Evolutionary conservation across 2,329 filamentous ascomycete species (phyloP).

Genomic region (Colletotrichum godetiae): DNA sequence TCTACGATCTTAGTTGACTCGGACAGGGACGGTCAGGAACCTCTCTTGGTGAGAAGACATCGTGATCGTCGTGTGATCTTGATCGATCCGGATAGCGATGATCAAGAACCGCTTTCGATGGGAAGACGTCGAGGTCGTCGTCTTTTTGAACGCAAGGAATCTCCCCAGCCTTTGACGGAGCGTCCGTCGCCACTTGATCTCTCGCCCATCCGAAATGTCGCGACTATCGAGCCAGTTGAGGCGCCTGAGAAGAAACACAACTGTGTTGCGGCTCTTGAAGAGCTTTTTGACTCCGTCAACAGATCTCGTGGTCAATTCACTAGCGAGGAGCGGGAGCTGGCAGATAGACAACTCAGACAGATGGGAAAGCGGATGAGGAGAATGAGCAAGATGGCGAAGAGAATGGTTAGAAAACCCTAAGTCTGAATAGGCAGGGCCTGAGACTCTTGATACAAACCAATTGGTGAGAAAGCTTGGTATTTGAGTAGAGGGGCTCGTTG

Average conservation of each 20-base stretch:
- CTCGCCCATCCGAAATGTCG: not conserved
- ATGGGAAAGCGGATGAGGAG: not conserved
- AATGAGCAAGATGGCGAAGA: slow-evolving; percentile 11
- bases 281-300: not conserved
- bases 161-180: not conserved
- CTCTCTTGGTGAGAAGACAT: not conserved
- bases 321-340: not conserved
- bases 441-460: not conserved
- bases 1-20: not conserved
- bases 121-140: not conserved
- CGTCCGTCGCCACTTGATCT: not conserved
- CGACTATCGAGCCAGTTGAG: not conserved
- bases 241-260: not conserved
- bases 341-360: not conserved
- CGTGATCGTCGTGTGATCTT: not conserved
- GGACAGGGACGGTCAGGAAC: not conserved
- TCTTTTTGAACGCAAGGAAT: not conserved
- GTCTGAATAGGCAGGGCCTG: not conserved
- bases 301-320: not conserved
- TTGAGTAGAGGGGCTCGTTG: too few relatives aligned
- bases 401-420: not conserved
- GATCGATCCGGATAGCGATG: not conserved
- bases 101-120: not conserved
- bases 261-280: not conserved
- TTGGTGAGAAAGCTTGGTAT: too few relatives aligned